Evolutionary conservation across 176 grass and related monocot species (phyloP).

Genomic region (Musa beccarii): DNA sequence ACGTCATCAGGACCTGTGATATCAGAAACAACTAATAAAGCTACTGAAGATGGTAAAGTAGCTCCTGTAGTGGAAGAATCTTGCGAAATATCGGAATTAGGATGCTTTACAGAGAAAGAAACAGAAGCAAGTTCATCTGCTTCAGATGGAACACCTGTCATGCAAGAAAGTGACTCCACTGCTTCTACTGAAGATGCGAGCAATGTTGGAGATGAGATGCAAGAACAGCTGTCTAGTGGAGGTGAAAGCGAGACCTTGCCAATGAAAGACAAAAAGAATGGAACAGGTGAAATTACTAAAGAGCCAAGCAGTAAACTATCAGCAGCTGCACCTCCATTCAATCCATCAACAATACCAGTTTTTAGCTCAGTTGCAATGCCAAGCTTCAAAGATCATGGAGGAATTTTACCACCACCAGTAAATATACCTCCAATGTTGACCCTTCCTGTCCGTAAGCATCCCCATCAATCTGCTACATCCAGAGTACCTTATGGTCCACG

Average conservation of each 20-base stretch:
- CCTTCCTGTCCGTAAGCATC: constrained; percentile 78
- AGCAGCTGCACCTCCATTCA: constrained; percentile 84
- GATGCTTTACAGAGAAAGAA: constrained; percentile 17
- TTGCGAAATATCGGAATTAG: constrained; percentile 26
- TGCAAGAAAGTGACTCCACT: constrained; percentile 45
- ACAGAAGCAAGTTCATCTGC: constrained; percentile 24
- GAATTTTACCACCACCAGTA: constrained; percentile 70
- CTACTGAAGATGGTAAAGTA: constrained; percentile 14
- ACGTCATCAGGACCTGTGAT: constrained; percentile 18
- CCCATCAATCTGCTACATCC: constrained; percentile 88
- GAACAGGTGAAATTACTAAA: constrained; percentile 35
- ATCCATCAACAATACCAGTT: constrained; percentile 75
- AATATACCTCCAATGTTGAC: constrained; percentile 74
- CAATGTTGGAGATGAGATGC: constrained; percentile 42
- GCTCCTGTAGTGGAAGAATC: constrained; percentile 23
- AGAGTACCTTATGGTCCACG: constrained; percentile 95
- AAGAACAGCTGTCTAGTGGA: constrained; percentile 55
- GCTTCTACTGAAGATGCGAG: constrained; percentile 53
- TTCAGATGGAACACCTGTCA: constrained; percentile 34
- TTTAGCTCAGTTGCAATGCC: constrained; percentile 75
- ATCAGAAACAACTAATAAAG: constrained; percentile 27
- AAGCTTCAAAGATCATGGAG: constrained; percentile 88
- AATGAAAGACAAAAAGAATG: constrained; percentile 50
- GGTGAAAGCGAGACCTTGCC: constrained; percentile 57
- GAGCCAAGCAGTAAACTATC: constrained; percentile 70